Conservation (phyloP, 768 basidiomycete genomes). For the Lactarius sanguifluus region DNA sequence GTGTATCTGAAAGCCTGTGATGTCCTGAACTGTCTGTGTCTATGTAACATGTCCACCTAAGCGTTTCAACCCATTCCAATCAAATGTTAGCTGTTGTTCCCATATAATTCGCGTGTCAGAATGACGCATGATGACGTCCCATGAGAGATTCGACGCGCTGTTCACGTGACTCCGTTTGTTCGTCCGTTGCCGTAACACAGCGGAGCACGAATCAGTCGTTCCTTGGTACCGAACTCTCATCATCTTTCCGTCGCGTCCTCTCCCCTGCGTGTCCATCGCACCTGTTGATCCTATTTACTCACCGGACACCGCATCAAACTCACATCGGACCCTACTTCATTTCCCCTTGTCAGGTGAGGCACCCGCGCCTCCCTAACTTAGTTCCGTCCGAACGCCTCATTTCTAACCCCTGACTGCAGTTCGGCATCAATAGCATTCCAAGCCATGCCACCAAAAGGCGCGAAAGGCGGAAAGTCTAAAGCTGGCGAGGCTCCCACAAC, state of each 20-base stretch:
- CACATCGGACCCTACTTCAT: too few relatives aligned
- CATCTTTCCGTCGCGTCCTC: background rate
- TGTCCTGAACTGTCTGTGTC: background rate
- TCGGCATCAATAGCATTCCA: background rate
- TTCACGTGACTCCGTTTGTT: slow-evolving; percentile 27
- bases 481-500: slow-evolving; percentile 1
- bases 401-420: background rate
- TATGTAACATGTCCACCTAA: background rate
- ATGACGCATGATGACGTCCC: too few relatives aligned
- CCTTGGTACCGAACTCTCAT: slow-evolving; percentile 11
- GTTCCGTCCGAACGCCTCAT: background rate
- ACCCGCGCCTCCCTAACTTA: too few relatives aligned
- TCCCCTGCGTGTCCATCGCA: background rate
- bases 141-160: background rate
- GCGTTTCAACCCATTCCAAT: background rate
- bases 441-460: slow-evolving; percentile 21
- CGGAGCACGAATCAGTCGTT: too few relatives aligned
- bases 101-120: background rate
- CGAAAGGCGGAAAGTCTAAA: slow-evolving; percentile 21
- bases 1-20: slow-evolving; percentile 3
- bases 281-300: background rate
- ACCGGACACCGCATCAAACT: too few relatives aligned
- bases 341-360: background rate
- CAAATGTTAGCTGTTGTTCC: background rate
- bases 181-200: background rate